Conservation (phyloP, 2,329 filamentous ascomycete species). For the Fusarium sp. region DNA sequence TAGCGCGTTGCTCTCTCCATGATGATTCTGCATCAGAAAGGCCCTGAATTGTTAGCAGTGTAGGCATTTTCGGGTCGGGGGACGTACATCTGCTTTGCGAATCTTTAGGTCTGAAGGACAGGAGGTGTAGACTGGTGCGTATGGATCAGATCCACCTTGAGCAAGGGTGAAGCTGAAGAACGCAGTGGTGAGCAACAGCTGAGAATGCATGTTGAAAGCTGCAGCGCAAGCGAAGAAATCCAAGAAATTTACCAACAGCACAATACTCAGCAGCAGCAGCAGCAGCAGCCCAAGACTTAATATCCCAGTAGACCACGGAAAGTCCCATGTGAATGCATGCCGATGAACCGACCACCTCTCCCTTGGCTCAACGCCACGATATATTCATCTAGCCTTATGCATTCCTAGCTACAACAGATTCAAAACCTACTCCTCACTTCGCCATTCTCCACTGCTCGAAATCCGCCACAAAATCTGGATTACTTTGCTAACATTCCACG, state of each 20-base stretch:
- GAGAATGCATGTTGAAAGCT: conserved; percentile 7
- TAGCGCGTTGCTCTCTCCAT: conserved; percentile 40
- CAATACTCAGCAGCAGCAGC: neutral
- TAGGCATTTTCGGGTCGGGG: rapidly evolving
- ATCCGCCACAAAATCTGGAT: neutral
- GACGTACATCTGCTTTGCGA: conserved; percentile 19
- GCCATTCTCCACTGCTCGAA: neutral
- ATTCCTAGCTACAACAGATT: neutral
- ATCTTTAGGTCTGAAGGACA: conserved; percentile 29
- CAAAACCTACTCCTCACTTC: neutral
- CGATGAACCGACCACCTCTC: neutral
- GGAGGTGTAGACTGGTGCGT: conserved; percentile 28
- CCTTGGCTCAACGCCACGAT: neutral
- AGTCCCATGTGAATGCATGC: neutral
- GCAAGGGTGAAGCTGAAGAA: neutral
- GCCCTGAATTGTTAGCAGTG: conserved; percentile 21
- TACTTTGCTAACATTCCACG: neutral
- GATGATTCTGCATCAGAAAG: conserved; percentile 41
- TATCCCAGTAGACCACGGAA: neutral
- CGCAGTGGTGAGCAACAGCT: neutral
- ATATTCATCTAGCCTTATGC: neutral
- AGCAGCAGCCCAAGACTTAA: neutral
- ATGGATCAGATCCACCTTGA: conserved; percentile 21
- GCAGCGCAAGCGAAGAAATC: no score
- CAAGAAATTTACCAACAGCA: neutral